A percentile compares a stretch with the other conserved stretches of the same genome.
phyloP scores from a whole-genome alignment of 2,329 filamentous ascomycete species.

The Lasiodiplodia sp. region DNA sequence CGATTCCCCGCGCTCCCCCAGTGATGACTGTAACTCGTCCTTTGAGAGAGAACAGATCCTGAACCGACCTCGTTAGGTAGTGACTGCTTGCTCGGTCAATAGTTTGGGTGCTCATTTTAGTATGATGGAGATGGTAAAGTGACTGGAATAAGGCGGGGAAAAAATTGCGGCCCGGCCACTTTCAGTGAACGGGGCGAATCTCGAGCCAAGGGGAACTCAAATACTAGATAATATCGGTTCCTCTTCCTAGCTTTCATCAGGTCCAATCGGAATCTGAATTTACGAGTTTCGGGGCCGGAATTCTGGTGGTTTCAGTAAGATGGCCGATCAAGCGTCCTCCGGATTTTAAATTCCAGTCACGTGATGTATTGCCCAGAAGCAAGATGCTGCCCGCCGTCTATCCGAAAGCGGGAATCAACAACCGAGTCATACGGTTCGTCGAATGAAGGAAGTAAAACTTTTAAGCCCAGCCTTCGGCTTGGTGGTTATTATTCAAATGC shows the following conservation, averaged over 20 bases:
- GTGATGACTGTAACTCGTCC: neutral
- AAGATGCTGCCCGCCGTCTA: neutral
- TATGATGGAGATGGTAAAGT: neutral
- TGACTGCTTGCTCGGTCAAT: neutral
- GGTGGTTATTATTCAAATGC: neutral
- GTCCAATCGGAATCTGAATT: neutral
- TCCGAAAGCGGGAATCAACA: neutral
- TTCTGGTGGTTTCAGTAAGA: neutral
- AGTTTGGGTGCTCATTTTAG: neutral
- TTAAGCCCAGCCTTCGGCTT: neutral
- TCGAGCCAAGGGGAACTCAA: too few relatives aligned
- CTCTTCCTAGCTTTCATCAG: too few relatives aligned
- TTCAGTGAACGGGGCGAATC: too few relatives aligned
- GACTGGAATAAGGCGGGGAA: neutral
- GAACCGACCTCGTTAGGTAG: neutral
- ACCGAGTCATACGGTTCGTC: neutral
- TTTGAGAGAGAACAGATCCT: neutral
- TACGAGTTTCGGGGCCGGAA: neutral
- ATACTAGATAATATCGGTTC: too few relatives aligned
- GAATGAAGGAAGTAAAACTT: neutral
- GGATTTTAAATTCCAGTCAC: slow-evolving; percentile 7
- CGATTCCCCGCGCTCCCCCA: neutral
- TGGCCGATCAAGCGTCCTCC: neutral
- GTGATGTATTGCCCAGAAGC: neutral
- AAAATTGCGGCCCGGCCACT: too few relatives aligned